These are phyloP conservation scores for Nicotiana benthamiana DNA, from an alignment of 257 asterid genomes.

Conservation along the genomic window DNA sequence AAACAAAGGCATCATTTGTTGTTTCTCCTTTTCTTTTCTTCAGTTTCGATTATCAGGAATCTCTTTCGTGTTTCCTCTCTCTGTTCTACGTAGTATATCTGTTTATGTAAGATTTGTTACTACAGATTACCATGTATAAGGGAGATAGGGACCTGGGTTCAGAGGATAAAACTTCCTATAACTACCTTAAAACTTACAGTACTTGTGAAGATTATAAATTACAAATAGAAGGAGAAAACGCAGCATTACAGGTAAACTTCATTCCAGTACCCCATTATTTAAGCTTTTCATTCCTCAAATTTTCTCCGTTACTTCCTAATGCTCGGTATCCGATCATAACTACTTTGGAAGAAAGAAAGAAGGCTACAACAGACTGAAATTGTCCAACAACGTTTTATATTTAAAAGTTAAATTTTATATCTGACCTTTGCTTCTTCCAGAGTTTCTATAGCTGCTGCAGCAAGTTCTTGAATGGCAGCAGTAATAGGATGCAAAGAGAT, in stretches of 20 bases:
- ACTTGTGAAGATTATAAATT: background rate
- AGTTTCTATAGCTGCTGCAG: conserved; percentile 40
- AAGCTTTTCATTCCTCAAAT: background rate
- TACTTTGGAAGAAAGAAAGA: background rate
- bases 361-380: background rate
- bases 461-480: conserved; percentile 59
- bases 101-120: background rate
- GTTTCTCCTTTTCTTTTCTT: background rate
- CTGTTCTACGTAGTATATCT: background rate
- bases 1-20: background rate
- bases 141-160: background rate
- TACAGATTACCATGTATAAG: background rate
- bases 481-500: conserved; percentile 50
- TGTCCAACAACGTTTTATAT: background rate
- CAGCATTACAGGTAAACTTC: background rate
- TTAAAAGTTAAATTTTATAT: background rate
- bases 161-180: background rate
- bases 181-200: background rate
- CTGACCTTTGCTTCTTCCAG: conserved; percentile 58
- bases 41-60: background rate
- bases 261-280: background rate
- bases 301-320: background rate
- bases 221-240: background rate
- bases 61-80: background rate
- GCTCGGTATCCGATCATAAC: background rate